Conservation (phyloP, 495 filamentous ascomycete genomes). For the Glutinoglossum americanum region DNA sequence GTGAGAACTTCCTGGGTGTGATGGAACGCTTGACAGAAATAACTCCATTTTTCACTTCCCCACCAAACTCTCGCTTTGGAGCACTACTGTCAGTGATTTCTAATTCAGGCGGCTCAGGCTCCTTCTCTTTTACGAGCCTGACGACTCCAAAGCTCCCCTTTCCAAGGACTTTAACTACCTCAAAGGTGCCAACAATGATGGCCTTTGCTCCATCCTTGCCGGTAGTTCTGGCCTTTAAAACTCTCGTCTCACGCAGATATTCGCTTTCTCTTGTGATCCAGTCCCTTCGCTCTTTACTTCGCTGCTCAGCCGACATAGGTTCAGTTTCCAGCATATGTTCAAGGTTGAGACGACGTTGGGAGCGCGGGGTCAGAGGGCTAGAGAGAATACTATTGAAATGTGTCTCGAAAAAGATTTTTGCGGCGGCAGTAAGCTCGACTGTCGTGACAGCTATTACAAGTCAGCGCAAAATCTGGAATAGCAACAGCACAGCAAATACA, state of each 20-base stretch:
- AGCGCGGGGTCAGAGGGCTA: slow-evolving; percentile 31
- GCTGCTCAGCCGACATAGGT: slow-evolving; percentile 33
- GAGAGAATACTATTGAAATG: slow-evolving; percentile 48
- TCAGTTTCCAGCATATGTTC: slow-evolving; percentile 35
- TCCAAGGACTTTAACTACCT: slow-evolving; percentile 65
- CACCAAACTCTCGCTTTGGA: neutral
- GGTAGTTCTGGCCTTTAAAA: slow-evolving; percentile 39
- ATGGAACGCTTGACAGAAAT: neutral
- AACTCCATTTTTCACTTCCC: neutral
- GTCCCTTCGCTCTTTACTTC: slow-evolving; percentile 25
- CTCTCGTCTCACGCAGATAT: slow-evolving; percentile 51
- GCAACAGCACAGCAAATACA: neutral
- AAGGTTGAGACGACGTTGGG: slow-evolving; percentile 41
- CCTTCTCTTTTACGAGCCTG: slow-evolving; percentile 50
- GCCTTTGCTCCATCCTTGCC: slow-evolving; percentile 16
- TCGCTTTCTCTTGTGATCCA: slow-evolving; percentile 49
- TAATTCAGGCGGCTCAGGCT: slow-evolving; percentile 5
- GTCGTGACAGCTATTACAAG: slow-evolving; percentile 41
- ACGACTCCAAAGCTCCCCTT: slow-evolving; percentile 93
- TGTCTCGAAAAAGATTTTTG: slow-evolving; percentile 74
- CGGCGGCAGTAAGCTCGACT: slow-evolving; percentile 52
- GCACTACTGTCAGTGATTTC: slow-evolving; percentile 1
- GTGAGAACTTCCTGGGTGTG: slow-evolving; percentile 1
- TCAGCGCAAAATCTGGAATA: neutral
- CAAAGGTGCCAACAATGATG: slow-evolving; percentile 44